Conservation (phyloP, 2,329 filamentous ascomycete species). For the Didymella keratinophila region DNA sequence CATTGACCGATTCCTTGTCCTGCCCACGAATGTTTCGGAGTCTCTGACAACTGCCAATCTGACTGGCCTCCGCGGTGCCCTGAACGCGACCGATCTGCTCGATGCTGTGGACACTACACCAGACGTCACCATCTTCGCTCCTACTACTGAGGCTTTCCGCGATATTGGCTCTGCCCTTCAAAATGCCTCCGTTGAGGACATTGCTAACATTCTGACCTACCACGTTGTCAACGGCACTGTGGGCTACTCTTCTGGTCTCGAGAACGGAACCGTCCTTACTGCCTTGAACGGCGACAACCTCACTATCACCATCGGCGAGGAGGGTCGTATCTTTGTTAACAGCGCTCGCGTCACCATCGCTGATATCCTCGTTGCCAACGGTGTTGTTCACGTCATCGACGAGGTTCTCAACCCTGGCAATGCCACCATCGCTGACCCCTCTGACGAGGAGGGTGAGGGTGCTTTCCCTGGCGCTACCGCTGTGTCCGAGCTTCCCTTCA, state of each 20-base stretch:
- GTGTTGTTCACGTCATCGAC: slow-evolving; percentile 63
- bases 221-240: slow-evolving; percentile 67
- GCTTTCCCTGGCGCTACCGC: slow-evolving; percentile 63
- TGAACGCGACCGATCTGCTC: slow-evolving; percentile 51
- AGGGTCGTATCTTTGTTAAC: slow-evolving; percentile 54
- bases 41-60: slow-evolving; percentile 49
- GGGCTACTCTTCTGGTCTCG: slow-evolving; percentile 60
- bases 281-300: slow-evolving; percentile 50
- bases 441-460: slow-evolving; percentile 56
- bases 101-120: slow-evolving; percentile 52
- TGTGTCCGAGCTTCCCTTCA: slow-evolving; percentile 62
- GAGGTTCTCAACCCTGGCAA: slow-evolving; percentile 65
- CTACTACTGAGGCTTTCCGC: slow-evolving; percentile 67
- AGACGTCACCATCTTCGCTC: slow-evolving; percentile 71
- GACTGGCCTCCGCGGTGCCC: slow-evolving; percentile 53
- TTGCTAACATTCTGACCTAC: slow-evolving; percentile 66
- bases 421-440: slow-evolving; percentile 54
- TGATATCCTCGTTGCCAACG: slow-evolving; percentile 55
- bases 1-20: slow-evolving; percentile 54
- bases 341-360: slow-evolving; percentile 52
- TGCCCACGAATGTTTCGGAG: slow-evolving; percentile 46
- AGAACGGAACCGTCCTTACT: slow-evolving; percentile 51
- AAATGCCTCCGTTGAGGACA: slow-evolving; percentile 57
- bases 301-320: slow-evolving; percentile 50
- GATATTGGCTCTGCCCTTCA: slow-evolving; percentile 62